These are phyloP conservation scores for Golovinomyces cichoracearum DNA, from an alignment of 2,329 filamentous ascomycete species.

Conservation along the genomic window DNA sequence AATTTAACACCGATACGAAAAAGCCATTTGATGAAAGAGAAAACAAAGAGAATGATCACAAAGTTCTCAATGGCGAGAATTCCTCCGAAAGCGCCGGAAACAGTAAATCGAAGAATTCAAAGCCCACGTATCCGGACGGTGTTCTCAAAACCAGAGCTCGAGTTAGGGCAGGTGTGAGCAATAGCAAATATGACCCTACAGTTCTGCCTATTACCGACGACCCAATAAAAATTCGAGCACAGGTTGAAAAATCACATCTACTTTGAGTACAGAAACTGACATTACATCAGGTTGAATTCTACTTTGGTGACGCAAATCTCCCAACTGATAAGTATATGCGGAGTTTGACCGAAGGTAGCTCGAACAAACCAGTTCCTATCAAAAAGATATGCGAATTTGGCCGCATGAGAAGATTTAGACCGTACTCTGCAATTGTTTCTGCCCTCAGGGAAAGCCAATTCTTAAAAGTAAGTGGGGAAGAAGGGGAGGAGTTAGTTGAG, in stretches of 20 bases:
- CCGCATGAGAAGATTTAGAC: slow-evolving; percentile 87
- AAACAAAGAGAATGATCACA: too few species aligned
- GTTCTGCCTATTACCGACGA: slow-evolving; percentile 30
- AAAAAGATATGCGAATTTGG: slow-evolving; percentile 65
- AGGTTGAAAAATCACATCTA: slow-evolving; percentile 19
- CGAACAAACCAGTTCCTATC: slow-evolving; percentile 60
- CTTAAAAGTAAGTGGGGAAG: slow-evolving; percentile 47
- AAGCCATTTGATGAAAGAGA: too few species aligned
- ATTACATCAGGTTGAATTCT: slow-evolving; percentile 55
- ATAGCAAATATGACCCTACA: slow-evolving; percentile 31
- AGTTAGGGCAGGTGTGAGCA: slow-evolving; percentile 15
- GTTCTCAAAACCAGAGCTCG: slow-evolving; percentile 10
- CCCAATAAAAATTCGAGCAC: slow-evolving; percentile 38
- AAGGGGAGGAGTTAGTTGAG: slow-evolving; percentile 44
- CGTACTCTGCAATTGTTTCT: slow-evolving; percentile 55
- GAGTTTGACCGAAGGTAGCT: slow-evolving; percentile 45
- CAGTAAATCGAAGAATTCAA: too few species aligned
- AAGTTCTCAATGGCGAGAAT: too few species aligned
- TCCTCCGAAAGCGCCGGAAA: too few species aligned
- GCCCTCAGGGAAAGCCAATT: slow-evolving; percentile 55
- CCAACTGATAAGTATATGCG: slow-evolving; percentile 72
- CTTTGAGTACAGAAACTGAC: background rate
- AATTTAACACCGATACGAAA: too few species aligned
- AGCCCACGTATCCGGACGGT: too few species aligned
- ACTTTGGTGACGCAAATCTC: slow-evolving; percentile 81